Conservation (phyloP, 257 asterid genomes). For the Eustoma russellianum region DNA sequence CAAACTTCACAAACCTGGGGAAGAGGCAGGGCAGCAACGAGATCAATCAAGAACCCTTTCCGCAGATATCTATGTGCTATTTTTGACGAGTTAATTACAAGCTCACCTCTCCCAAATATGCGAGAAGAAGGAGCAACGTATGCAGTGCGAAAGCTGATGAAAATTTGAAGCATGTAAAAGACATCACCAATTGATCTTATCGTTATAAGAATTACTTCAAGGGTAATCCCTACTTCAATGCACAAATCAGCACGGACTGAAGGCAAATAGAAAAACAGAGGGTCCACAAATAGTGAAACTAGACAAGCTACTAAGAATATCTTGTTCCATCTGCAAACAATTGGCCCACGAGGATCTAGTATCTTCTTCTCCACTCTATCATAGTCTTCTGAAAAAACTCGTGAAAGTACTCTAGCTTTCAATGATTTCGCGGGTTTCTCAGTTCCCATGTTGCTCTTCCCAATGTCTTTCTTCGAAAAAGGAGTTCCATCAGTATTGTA, state of each 20-base stretch:
- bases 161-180: slow-evolving; percentile 68
- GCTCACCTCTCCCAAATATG: slow-evolving; percentile 97
- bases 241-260: slow-evolving; percentile 40
- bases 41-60: slow-evolving; percentile 60
- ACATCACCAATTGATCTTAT: slow-evolving; percentile 67
- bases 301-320: slow-evolving; percentile 76
- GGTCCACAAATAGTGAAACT: slow-evolving; percentile 83
- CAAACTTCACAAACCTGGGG: slow-evolving; percentile 64
- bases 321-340: slow-evolving; percentile 80
- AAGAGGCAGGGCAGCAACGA: slow-evolving; percentile 77
- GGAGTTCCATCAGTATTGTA: slow-evolving; percentile 45
- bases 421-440: slow-evolving; percentile 35
- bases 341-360: slow-evolving; percentile 83
- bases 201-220: slow-evolving; percentile 56
- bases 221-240: slow-evolving; percentile 59
- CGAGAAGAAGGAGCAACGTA: slow-evolving; percentile 98
- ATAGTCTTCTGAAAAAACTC: slow-evolving; percentile 92
- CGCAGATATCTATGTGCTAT: slow-evolving; percentile 52
- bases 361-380: slow-evolving; percentile 65
- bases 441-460: slow-evolving; percentile 24
- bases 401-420: slow-evolving; percentile 64
- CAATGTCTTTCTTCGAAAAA: slow-evolving; percentile 27
- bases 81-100: slow-evolving; percentile 65
- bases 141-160: slow-evolving; percentile 63
- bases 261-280: slow-evolving; percentile 83